Conservation (phyloP, 768 basidiomycete genomes). For the Suillus subluteus region DNA sequence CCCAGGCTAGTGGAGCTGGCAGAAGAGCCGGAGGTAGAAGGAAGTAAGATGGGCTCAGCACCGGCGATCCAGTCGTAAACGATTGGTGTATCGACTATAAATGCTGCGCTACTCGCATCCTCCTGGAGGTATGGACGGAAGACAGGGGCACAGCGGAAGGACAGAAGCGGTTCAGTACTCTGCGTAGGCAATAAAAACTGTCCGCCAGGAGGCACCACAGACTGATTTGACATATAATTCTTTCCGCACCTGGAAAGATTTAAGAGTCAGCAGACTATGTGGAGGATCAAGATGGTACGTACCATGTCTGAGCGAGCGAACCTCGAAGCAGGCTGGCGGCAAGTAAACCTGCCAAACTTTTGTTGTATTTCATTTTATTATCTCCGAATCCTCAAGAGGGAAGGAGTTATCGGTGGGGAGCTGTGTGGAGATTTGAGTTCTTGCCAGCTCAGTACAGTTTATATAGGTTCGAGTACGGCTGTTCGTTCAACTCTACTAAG, state of each 20-base stretch:
- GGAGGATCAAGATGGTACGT: background rate
- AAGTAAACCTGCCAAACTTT: conserved; percentile 16
- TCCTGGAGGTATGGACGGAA: conserved; percentile 51
- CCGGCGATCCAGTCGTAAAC: conserved; percentile 39
- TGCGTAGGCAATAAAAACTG: conserved; percentile 42
- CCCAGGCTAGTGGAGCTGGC: conserved; percentile 15
- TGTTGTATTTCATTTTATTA: conserved; percentile 22
- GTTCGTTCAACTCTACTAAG: background rate
- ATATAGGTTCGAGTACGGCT: background rate
- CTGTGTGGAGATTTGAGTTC: background rate
- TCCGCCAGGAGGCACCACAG: conserved; percentile 48
- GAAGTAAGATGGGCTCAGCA: conserved; percentile 34
- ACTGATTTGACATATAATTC: conserved; percentile 45
- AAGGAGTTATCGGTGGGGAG: too few species aligned
- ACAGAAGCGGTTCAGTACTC: conserved; percentile 43
- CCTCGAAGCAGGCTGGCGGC: conserved; percentile 15
- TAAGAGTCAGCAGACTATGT: background rate
- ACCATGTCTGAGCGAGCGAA: conserved; percentile 32
- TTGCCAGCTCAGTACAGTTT: background rate
- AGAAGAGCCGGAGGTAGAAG: conserved; percentile 2
- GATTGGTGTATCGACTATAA: conserved; percentile 45
- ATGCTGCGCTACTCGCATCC: conserved; percentile 30
- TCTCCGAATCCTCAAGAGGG: background rate
- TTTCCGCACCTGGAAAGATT: conserved; percentile 51
- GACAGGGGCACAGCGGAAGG: conserved; percentile 49